Base-by-base conservation (phyloP, 1,284 basidiomycete genomes). In the Fomitiporia mediterranea region DNA sequence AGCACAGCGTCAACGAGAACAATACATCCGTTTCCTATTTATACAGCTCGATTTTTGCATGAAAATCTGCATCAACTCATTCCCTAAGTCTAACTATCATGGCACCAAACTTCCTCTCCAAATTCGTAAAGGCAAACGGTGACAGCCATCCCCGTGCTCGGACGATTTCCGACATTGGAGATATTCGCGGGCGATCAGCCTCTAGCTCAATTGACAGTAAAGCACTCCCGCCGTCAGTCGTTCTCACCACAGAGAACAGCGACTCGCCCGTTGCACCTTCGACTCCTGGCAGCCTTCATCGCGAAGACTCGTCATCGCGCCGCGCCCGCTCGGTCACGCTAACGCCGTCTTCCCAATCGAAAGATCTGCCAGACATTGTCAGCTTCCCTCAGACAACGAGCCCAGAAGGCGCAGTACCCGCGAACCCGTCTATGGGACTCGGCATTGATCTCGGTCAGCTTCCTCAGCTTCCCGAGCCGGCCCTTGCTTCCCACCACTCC, bases 21-120 rank as follows among this genome's bases (percentile, higher is more conserved):
- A n/a, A n/a, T n/a, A n/a, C n/a, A n/a, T n/a, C n/a, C n/a, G n/a
- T n/a, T n/a, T n/a, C n/a, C n/a, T n/a, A n/a, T n/a, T n/a, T n/a
- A n/a, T n/a, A n/a, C n/a, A n/a, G n/a, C n/a, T n/a, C n/a, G n/a
- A n/a, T n/a, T n/a, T n/a, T n/a, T n/a, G n/a, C n/a, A n/a, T n/a
- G n/a, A n/a, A n/a, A n/a, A n/a, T n/a, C n/a, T n/a, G n/a, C n/a
- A n/a, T n/a, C n/a, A n/a, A n/a, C n/a, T n/a, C n/a, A n/a, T n/a
- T n/a, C n/a, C n/a, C n/a, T n/a, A n/a, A n/a, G n/a, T n/a, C n/a
- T n/a, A n/a, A n/a, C n/a, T n/a, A n/a, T n/a, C n/a, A 55, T 59
- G 57, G 53, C 57, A 17, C 68, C 72, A 8, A 64, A 63, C 23
- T 73, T 74, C 58, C 60, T 74, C 61, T 66, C 71, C 8, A 74